Evolutionary conservation across 192 early-diverging fungal genomes (phyloP).

Genomic region (Linderina pennispora): DNA sequence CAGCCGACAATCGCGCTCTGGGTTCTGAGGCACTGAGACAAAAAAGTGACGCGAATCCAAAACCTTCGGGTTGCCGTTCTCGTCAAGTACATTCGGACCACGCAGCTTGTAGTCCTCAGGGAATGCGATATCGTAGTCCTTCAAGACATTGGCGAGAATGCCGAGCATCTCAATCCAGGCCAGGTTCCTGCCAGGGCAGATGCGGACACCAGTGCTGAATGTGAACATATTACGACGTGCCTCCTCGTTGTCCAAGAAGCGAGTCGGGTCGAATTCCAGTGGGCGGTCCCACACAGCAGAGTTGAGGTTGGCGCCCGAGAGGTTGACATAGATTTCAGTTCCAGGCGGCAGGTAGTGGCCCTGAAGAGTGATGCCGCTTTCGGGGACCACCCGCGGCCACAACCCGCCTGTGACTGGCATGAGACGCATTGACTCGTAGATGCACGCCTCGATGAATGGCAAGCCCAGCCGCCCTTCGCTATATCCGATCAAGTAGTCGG

Average conservation of each 20-base stretch:
- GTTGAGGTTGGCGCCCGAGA: slow-evolving; percentile 23
- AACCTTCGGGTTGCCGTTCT: not conserved
- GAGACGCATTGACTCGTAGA: slow-evolving; percentile 34
- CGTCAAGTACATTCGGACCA: slow-evolving; percentile 1
- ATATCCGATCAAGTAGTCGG: slow-evolving; percentile 9
- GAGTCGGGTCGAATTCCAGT: slow-evolving; percentile 11
- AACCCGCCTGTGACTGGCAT: slow-evolving; percentile 24
- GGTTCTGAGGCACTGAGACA: not conserved
- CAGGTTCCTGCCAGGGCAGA: slow-evolving; percentile 2
- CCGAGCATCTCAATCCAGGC: not conserved
- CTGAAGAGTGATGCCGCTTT: slow-evolving; percentile 25
- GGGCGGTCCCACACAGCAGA: slow-evolving; percentile 23
- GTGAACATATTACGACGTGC: slow-evolving; percentile 4
- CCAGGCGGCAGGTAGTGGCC: slow-evolving; percentile 24
- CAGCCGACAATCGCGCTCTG: not conserved
- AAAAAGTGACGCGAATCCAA: not conserved
- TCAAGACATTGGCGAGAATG: slow-evolving; percentile 4
- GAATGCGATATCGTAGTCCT: not conserved
- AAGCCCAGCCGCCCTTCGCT: slow-evolving; percentile 10
- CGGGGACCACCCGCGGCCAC: slow-evolving; percentile 25
- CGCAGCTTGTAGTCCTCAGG: not conserved
- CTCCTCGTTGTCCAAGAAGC: slow-evolving; percentile 13
- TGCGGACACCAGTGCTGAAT: not conserved
- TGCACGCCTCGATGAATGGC: slow-evolving; percentile 35
- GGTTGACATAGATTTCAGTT: slow-evolving; percentile 16